Evolutionary conservation across 768 basidiomycete species (phyloP).

Genomic region (Leccinum obscurum): DNA sequence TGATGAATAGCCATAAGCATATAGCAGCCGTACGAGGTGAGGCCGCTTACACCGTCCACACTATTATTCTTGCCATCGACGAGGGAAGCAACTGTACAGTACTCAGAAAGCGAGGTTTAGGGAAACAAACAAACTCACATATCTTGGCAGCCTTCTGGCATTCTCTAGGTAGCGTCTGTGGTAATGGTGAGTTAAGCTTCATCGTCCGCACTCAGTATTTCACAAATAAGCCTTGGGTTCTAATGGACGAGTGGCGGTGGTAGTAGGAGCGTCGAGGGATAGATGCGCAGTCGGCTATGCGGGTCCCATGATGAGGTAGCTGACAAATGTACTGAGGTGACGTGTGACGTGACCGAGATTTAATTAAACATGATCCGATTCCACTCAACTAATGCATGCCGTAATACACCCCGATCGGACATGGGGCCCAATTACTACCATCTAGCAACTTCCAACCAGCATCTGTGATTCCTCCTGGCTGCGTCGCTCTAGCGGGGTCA

Average conservation of each 20-base stretch:
- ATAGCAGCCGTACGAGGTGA: not conserved
- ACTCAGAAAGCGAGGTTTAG: not conserved
- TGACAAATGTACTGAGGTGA: conserved; percentile 20
- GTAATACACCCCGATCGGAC: conserved; percentile 64
- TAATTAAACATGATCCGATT: not conserved
- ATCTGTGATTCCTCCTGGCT: conserved; percentile 4
- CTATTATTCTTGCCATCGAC: conserved; percentile 80
- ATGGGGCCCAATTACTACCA: conserved; percentile 55
- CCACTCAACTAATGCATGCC: not conserved
- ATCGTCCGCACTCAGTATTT: conserved; percentile 25
- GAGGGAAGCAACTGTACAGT: conserved; percentile 71
- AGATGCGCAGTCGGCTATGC: conserved; percentile 25
- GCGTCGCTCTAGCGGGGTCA: not conserved
- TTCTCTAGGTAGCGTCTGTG: conserved; percentile 70
- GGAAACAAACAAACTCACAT: conserved; percentile 45
- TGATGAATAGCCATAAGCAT: conserved; percentile 20
- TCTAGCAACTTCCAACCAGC: conserved; percentile 58
- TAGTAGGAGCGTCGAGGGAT: not conserved
- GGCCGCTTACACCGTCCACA: conserved; percentile 65
- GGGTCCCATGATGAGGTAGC: conserved; percentile 8
- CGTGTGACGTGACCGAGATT: conserved; percentile 21
- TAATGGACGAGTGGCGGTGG: not conserved
- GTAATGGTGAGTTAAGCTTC: conserved; percentile 52
- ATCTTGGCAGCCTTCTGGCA: conserved; percentile 87
- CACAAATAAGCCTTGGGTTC: not conserved